Evolutionary conservation across 306 rosid genomes (phyloP), one percentile per base, ranked within the genome.

Genomic region (Hylodesmum podocarpum): DNA sequence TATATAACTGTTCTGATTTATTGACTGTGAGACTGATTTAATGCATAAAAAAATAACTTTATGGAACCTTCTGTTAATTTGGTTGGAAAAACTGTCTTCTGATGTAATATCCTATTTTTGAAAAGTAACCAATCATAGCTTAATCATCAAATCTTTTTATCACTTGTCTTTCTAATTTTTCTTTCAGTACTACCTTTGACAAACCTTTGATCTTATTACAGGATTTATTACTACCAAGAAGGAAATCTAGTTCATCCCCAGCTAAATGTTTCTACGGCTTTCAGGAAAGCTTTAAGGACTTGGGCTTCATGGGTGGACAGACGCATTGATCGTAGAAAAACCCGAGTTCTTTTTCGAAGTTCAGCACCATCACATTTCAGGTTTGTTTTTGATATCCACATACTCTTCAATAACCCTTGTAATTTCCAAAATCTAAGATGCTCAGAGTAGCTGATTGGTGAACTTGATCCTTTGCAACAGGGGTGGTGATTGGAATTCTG

Each of bases 311-410:
- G 97, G 97, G 96, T 88, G 25, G 97, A 95, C 66, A 90, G 36
- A 78, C 85, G 36, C 86, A 77, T 90, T 72, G 78, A 92, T 83
- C 82, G 79, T 4, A 81, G 83, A 64, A 95, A 82, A 83, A 89
- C 97, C 65, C 83, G 25, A 80, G 90, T 95, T 74, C 86, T 89
- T 91, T 95, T 92, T 83, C 91, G 98, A 75, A 95, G 86, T 77
- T 84, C 97, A 5, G 87, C 96, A 25, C 97, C 99, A 8, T 84
- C 99, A 70, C 97, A 95, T 95, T 95, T 92, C 97, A 92, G 97
- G 97, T 95, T 75, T 81, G 84, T 66, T 28, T 83, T 4, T 33
- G 4, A 57, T 72, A 72, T 49, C 6, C 59, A 46, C 28, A 2
- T 50, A 46, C 19, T 13, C 4, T 53, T 41, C 78, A 67, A 58